Base-by-base conservation (phyloP, 2,329 filamentous ascomycete species). In the Pyrenophora tritici-repentis region DNA sequence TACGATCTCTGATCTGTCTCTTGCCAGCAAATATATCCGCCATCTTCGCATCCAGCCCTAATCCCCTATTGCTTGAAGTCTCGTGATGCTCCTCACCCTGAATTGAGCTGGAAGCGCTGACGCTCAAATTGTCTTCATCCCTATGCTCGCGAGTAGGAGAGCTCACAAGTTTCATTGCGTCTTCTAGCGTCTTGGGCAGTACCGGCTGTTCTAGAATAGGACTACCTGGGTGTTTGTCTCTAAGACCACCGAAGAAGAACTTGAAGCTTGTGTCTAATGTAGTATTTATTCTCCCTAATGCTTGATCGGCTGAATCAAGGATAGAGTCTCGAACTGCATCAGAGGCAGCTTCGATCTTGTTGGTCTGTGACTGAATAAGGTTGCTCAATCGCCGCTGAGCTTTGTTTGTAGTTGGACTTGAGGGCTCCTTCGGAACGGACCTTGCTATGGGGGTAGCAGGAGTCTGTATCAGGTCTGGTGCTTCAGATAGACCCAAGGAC, bases 241-340 rank as follows among this genome's bases (percentile, higher is more conserved):
- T 90, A 16, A 97, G 80, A 61, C 91, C 90, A 13, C 93, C 93
- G 47, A 99, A 85, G 18, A 99, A 78, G 70, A 97, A 96, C 53
- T 91, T 94, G 76, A 97, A 95, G 70, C 91, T 97, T 66, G 90
- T 91, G 53, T 93, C 92, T 3, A 97, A 79, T 40, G 91, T 95
- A 66, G 83, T 92, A 56, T 93, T 90, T 60, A 99, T 96, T 31
- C 87, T 95, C 68, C 97, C 96, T 58, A 97, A 80, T 1, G 92
- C 84, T 70, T 96, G 91, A 67, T 99, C 94, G 9, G 94, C 94
- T 0, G 91, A 92, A 61, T 83, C 91, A 53, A 96, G 83, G 20
- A 81, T 75, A 16, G 77, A 76, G n/a, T 79, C 77, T 6, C 77
- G 85, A 18, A 96, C 86, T 2, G 89, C 89, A 70, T 96, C 93